phyloP scores from a whole-genome alignment of 75 land plant genomes.

The Chamaecyparis obtusa region DNA sequence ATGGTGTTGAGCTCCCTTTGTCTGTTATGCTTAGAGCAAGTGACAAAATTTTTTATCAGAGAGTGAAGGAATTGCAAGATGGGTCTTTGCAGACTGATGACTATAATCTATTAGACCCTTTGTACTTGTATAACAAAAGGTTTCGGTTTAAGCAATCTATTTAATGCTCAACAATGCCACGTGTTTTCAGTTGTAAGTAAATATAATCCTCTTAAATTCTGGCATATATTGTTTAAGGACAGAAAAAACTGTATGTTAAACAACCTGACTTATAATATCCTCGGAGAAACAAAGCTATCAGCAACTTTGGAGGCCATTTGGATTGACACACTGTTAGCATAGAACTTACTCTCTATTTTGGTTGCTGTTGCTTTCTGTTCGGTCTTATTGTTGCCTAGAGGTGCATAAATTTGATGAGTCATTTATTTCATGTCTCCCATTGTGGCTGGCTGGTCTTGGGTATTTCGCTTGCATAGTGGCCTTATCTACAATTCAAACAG shows the following conservation, averaged over 20 bases:
- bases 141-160: background rate
- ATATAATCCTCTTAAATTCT: background rate
- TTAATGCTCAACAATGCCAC: background rate
- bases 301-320: background rate
- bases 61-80: slow-evolving; percentile 29
- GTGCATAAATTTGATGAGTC: background rate
- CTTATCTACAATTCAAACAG: background rate
- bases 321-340: background rate
- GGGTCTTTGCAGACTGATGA: background rate
- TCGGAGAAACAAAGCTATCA: background rate
- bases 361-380: background rate
- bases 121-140: background rate
- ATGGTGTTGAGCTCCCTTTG: slow-evolving; percentile 50
- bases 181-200: background rate
- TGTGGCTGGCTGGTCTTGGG: background rate
- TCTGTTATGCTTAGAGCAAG: slow-evolving; percentile 56
- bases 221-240: background rate
- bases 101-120: background rate
- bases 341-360: background rate
- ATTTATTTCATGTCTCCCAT: background rate
- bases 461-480: background rate
- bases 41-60: slow-evolving; percentile 38
- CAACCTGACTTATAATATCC: background rate
- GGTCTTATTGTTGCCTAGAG: background rate
- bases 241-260: background rate